These are phyloP conservation scores for Rhazya stricta DNA, from an alignment of 257 asterid genomes.

Conservation along the genomic window DNA sequence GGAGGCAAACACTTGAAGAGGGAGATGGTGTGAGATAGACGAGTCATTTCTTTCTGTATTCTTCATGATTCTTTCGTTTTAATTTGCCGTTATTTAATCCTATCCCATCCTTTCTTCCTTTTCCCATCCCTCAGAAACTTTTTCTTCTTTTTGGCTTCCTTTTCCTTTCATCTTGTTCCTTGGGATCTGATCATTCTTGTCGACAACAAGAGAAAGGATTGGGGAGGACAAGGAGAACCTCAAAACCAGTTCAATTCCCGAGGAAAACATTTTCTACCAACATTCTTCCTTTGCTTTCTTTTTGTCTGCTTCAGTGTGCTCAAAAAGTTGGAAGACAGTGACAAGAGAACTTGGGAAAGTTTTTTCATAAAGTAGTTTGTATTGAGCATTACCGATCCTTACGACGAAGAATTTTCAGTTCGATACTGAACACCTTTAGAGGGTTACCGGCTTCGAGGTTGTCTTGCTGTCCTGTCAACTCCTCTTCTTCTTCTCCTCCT, in stretches of 20 bases:
- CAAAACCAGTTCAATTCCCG: slow-evolving; percentile 46
- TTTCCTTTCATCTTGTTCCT: slow-evolving; percentile 7
- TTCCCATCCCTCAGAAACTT: slow-evolving; percentile 3
- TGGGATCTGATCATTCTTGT: slow-evolving; percentile 50
- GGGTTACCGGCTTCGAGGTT: slow-evolving; percentile 22
- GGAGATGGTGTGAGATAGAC: slow-evolving; percentile 2
- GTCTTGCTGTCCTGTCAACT: slow-evolving; percentile 2
- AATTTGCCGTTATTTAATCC: slow-evolving; percentile 5
- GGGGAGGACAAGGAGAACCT: slow-evolving; percentile 10
- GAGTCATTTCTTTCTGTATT: slow-evolving; percentile 8
- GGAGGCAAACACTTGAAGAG: slow-evolving; percentile 7
- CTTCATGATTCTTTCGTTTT: background rate
- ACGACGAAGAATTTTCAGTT: slow-evolving; percentile 17
- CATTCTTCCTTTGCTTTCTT: slow-evolving; percentile 16
- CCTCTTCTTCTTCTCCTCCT: slow-evolving; percentile 8
- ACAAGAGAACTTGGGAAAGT: slow-evolving; percentile 8
- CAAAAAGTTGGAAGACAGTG: slow-evolving; percentile 22
- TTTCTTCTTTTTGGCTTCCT: background rate
- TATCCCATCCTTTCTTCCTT: slow-evolving; percentile 11
- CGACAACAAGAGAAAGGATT: slow-evolving; percentile 26
- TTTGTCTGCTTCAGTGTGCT: slow-evolving; percentile 25
- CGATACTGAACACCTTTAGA: background rate
- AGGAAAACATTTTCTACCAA: slow-evolving; percentile 25
- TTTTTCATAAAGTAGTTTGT: slow-evolving; percentile 8
- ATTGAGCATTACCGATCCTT: slow-evolving; percentile 13